Conservation (phyloP, 2,329 filamentous ascomycete species). For the Epichloe uncinata region DNA sequence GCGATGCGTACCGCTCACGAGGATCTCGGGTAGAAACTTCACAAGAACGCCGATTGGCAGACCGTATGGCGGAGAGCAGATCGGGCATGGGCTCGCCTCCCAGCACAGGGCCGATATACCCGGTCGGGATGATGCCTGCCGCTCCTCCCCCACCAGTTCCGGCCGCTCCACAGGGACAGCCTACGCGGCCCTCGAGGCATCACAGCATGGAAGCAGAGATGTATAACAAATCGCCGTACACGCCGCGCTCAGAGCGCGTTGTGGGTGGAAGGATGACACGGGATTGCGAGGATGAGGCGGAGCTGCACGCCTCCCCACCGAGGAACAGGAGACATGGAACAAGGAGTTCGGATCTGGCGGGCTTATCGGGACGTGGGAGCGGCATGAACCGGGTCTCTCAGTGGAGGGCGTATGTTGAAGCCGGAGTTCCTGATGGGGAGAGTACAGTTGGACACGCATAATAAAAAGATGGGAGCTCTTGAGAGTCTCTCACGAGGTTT, state of each 20-base stretch:
- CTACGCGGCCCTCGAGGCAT: constrained; percentile 16
- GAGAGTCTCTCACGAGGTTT: background rate
- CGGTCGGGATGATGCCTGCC: constrained; percentile 12
- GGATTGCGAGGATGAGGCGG: constrained; percentile 20
- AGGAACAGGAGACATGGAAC: constrained; percentile 19
- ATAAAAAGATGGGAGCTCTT: background rate
- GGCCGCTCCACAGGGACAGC: background rate
- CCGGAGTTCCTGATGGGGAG: constrained; percentile 26
- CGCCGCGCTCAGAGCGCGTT: constrained; percentile 18
- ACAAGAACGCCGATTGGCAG: constrained; percentile 22
- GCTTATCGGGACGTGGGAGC: constrained; percentile 27
- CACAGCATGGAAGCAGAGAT: constrained; percentile 26
- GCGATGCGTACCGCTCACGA: constrained; percentile 29
- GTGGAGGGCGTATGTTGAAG: constrained; percentile 35
- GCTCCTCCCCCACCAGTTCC: background rate
- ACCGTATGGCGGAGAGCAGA: constrained; percentile 34
- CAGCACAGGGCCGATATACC: constrained; percentile 21
- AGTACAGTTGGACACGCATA: constrained; percentile 4
- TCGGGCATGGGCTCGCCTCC: constrained; percentile 17
- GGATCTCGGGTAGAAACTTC: constrained; percentile 9
- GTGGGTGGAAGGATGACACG: constrained; percentile 15
- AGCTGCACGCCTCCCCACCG: constrained; percentile 15
- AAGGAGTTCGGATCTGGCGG: constrained; percentile 32
- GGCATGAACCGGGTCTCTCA: constrained; percentile 35
- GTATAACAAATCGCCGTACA: constrained; percentile 20